A percentile compares a stretch with the other conserved stretches of the same genome.
Evolutionary conservation across 257 asterid genomes (phyloP).

Genomic region (Przewalskia tangutica): DNA sequence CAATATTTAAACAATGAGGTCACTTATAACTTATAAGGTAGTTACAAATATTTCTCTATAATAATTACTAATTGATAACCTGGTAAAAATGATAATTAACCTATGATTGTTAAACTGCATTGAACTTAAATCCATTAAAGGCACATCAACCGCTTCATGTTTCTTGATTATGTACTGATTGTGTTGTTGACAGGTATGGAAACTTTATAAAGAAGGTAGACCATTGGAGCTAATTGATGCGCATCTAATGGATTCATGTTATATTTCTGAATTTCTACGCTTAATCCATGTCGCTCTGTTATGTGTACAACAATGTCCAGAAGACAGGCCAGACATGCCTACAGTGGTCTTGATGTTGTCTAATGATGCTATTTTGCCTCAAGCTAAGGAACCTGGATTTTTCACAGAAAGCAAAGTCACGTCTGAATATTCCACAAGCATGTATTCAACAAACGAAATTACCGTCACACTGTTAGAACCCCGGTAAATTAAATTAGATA

Average conservation of each 20-base stretch:
- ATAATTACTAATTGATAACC: neutral
- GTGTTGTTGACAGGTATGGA: slow-evolving; percentile 6
- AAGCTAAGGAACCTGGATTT: slow-evolving; percentile 3
- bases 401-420: slow-evolving; percentile 8
- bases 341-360: neutral
- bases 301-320: slow-evolving; percentile 7
- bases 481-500: neutral
- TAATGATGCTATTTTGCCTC: neutral
- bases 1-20: neutral
- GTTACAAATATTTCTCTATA: neutral
- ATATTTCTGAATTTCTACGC: neutral
- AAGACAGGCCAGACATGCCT: slow-evolving; percentile 5
- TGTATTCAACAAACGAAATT: neutral
- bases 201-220: slow-evolving; percentile 4
- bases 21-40: neutral
- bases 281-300: neutral
- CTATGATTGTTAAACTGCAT: neutral
- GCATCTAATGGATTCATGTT: neutral
- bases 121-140: neutral
- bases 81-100: neutral
- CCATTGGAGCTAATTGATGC: neutral
- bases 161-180: neutral
- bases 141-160: neutral
- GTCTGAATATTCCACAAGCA: neutral
- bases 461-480: neutral